Conservation (phyloP, 306 rosid species). For the cucumber (Cucumis sativus) region DNA sequence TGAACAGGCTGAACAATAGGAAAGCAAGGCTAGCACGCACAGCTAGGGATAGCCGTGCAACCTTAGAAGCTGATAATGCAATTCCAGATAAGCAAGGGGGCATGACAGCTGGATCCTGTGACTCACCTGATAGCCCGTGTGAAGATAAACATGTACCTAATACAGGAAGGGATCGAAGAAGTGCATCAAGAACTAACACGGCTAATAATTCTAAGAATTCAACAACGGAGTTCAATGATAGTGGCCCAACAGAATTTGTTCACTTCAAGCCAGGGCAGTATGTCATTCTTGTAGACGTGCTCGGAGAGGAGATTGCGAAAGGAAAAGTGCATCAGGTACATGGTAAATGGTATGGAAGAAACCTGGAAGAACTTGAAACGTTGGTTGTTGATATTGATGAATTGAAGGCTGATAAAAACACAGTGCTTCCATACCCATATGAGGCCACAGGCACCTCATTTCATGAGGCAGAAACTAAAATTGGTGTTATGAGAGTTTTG, state of each 20-base stretch:
- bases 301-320: constrained; percentile 47
- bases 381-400: constrained; percentile 58
- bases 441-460: constrained; percentile 51
- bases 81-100: constrained; percentile 41
- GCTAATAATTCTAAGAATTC: constrained; percentile 20
- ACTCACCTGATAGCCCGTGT: constrained; percentile 39
- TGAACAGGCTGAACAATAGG: constrained; percentile 82
- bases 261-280: constrained; percentile 44
- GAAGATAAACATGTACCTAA: constrained; percentile 24
- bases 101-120: constrained; percentile 23
- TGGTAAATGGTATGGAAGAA: constrained; percentile 60
- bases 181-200: constrained; percentile 16
- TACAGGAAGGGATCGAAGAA: constrained; percentile 33
- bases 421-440: constrained; percentile 48
- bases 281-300: constrained; percentile 29
- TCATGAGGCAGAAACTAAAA: constrained; percentile 53
- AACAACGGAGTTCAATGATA: constrained; percentile 19
- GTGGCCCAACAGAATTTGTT: constrained; percentile 26
- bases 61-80: constrained; percentile 33
- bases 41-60: constrained; percentile 48
- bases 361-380: constrained; percentile 37
- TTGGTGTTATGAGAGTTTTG: constrained; percentile 64
- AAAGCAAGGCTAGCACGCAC: constrained; percentile 88
- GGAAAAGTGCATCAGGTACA: constrained; percentile 51
- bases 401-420: constrained; percentile 41